Percentiles rank a stretch among this genome's conserved stretches.
Evolutionary conservation across 352 stramenopile species (phyloP).

Genomic region (Globisporangium emineosum): DNA sequence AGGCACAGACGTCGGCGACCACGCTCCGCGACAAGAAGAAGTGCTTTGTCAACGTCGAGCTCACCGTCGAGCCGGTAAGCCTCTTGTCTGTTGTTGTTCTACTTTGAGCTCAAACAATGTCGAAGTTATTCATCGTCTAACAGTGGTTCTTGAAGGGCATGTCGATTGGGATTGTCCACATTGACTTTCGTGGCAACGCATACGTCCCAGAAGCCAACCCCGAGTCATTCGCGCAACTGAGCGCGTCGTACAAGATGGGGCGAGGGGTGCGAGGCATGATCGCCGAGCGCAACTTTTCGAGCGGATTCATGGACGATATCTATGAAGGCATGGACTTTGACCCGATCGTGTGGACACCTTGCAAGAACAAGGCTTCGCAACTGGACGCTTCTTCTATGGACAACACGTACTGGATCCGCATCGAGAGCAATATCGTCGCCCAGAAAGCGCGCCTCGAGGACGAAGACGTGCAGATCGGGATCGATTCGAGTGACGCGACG

Average conservation of each 20-base stretch:
- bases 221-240: constrained; percentile 11
- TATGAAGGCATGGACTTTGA: constrained; percentile 27
- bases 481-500: constrained; percentile 28
- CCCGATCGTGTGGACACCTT: constrained; percentile 26
- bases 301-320: constrained; percentile 23
- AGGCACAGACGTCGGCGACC: constrained; percentile 18
- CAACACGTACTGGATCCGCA: constrained; percentile 26
- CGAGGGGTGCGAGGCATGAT: constrained; percentile 1
- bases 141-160: constrained; percentile 22
- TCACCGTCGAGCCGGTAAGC: constrained; percentile 23
- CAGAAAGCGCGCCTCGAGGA: constrained; percentile 15
- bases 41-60: constrained; percentile 26
- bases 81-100: not conserved
- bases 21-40: constrained; percentile 16
- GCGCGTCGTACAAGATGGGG: constrained; percentile 22
- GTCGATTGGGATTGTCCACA: constrained; percentile 31
- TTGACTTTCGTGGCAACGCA: constrained; percentile 32
- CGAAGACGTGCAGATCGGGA: constrained; percentile 27
- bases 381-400: not conserved
- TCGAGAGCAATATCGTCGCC: constrained; percentile 23
- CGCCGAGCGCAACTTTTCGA: constrained; percentile 14
- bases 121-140: not conserved
- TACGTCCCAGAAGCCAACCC: constrained; percentile 17
- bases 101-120: not conserved
- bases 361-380: not conserved